Evolutionary conservation across 345 rosid species (phyloP), one percentile per base, ranked within the genome.

Genomic region (Corymbia maculata): DNA sequence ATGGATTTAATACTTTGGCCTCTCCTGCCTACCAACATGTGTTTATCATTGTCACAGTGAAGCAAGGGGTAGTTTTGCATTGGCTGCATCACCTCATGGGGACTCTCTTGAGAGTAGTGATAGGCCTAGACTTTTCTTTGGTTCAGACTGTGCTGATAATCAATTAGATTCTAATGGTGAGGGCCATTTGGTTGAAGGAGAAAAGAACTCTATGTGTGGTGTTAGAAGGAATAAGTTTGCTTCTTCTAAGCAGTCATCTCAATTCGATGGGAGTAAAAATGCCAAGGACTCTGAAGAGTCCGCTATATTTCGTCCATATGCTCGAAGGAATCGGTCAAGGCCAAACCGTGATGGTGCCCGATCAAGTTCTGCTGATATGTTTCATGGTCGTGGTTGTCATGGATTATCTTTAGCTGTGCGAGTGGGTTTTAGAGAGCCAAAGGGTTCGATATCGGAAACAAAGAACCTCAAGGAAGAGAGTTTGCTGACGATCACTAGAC

Each of bases 81-180:
- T 94, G 89, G 94, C 98, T 91, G 97, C 96, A 86, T 98, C 99
- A 80, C 98, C 98, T 91, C 97, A 90, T 91, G 98, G 96, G 59
- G 99, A 95, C 91, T 98, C 98, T 91, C 95, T 94, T 52, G 99
- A 97, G 90, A 97, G 99, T 95, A 95, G 98, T 91, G 99, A 96
- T 88, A 94, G 98, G 90, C 99, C 94, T 15, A 93, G 93, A 90
- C 92, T 92, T 90, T 93, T 88, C 85, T 92, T 94, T 89, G 99
- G 94, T 92, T 97, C 96, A 90, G 95, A 95, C 90, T 95, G 93
- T 90, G 96, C 97, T 42, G 98, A 97, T 92, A 96, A 96, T 92
- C 94, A 94, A 32, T 90, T 95, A 90, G 93, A 92, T 87, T 97
- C 97, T 94, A 94, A 92, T 93, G 97, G 95, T 89, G 97, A 94